phyloP scores from a whole-genome alignment of 192 early-diverging fungal species.

The Podila horticola region DNA sequence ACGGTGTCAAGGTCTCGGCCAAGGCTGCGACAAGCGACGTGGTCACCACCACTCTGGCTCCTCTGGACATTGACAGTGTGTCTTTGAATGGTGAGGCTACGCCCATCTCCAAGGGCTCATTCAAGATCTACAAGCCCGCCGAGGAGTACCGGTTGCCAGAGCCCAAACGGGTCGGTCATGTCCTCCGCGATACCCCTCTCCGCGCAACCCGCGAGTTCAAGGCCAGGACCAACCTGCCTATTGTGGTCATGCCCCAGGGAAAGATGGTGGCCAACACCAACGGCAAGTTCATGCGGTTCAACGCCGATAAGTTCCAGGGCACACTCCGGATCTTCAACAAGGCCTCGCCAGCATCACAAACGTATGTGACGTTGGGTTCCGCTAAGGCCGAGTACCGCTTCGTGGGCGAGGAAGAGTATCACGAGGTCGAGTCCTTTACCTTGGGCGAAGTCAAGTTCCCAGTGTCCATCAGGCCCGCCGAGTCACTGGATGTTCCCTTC shows the following conservation, averaged over 20 bases:
- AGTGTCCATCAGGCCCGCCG: conserved; percentile 38
- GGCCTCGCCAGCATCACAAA: conserved; percentile 34
- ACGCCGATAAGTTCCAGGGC: conserved; percentile 56
- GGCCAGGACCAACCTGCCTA: conserved; percentile 25
- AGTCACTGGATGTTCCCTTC: conserved; percentile 47
- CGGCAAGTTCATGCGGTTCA: conserved; percentile 33
- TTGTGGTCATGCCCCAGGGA: conserved; percentile 32
- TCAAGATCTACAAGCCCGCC: conserved; percentile 52
- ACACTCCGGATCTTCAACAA: conserved; percentile 58
- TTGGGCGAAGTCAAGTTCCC: conserved; percentile 48
- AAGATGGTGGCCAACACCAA: conserved; percentile 49
- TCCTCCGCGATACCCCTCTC: conserved; percentile 25
- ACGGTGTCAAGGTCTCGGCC: conserved; percentile 40
- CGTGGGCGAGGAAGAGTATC: conserved; percentile 54
- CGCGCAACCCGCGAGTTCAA: conserved; percentile 51
- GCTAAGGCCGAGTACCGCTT: conserved; percentile 54
- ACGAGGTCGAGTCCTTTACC: conserved; percentile 25
- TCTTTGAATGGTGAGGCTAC: conserved; percentile 36
- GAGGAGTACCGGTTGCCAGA: conserved; percentile 52
- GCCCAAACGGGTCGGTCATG: conserved; percentile 32
- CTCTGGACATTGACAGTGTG: conserved; percentile 41
- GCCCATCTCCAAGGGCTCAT: conserved; percentile 32
- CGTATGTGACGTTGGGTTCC: conserved; percentile 31
- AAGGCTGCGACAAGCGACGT: conserved; percentile 43
- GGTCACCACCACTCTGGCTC: conserved; percentile 21